Percentiles rank a stretch among this genome's conserved stretches.
These are phyloP conservation scores for Camellia oleifera DNA, from an alignment of 179 eudicot species.

Conservation along the genomic window DNA sequence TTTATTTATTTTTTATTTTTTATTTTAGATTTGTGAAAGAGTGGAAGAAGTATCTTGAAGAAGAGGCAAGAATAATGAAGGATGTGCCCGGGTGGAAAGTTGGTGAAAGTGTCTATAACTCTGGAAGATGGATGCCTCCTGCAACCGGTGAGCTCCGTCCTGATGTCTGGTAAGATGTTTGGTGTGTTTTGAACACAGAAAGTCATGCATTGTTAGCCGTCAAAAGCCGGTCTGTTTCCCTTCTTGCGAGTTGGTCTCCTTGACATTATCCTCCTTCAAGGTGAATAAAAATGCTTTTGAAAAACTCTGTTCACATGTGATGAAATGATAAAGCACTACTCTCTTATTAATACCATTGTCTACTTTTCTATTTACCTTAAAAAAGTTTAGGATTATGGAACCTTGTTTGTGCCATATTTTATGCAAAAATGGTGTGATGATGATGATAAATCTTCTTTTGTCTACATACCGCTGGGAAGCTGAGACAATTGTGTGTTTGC, in stretches of 20 bases:
- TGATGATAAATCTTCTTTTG: background rate
- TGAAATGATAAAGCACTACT: background rate
- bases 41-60: constrained; percentile 85
- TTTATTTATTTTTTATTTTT: too few species aligned
- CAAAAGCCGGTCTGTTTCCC: constrained; percentile 3
- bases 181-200: background rate
- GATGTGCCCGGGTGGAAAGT: constrained; percentile 99
- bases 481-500: too few species aligned
- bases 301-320: constrained; percentile 5
- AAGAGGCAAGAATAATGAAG: constrained; percentile 95
- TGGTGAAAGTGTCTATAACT: constrained; percentile 93
- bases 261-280: constrained; percentile 5
- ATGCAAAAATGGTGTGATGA: background rate
- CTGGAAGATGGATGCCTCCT: constrained; percentile 98
- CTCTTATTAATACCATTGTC: background rate
- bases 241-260: background rate
- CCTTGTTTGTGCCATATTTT: constrained; percentile 8
- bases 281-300: constrained; percentile 15
- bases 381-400: background rate
- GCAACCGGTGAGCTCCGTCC: constrained; percentile 96
- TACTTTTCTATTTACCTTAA: background rate
- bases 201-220: background rate
- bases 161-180: constrained; percentile 71
- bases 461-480: too few species aligned
- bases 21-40: constrained; percentile 81